phyloP scores from a whole-genome alignment of 2,329 filamentous ascomycete species.

The Paracoccidioides lutzii region DNA sequence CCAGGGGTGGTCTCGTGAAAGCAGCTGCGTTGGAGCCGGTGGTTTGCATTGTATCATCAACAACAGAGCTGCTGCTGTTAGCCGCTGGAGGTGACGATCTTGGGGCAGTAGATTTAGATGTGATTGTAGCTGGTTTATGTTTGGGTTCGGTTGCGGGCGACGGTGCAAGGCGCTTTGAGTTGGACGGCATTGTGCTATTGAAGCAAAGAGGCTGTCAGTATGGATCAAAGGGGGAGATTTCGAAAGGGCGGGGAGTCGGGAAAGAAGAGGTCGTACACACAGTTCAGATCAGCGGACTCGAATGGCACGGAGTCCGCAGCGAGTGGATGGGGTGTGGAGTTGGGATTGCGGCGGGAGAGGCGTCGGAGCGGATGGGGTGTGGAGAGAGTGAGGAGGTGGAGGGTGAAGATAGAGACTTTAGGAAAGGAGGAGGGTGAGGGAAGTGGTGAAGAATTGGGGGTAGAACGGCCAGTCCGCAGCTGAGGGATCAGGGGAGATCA shows the following conservation, averaged over 20 bases:
- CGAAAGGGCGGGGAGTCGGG: neutral
- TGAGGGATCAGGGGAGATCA: neutral
- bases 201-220: neutral
- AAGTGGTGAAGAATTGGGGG: neutral
- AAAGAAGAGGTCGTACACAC: neutral
- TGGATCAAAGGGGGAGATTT: neutral
- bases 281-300: neutral
- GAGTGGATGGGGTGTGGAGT: neutral
- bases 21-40: conserved; percentile 19
- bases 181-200: conserved; percentile 11
- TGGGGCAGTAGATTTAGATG: conserved; percentile 6
- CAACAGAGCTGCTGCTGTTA: neutral
- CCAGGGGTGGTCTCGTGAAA: conserved; percentile 10
- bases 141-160: conserved; percentile 6
- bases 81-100: conserved; percentile 3
- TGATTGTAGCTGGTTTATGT: conserved; percentile 2
- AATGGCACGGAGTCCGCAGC: neutral
- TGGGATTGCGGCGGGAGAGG: neutral
- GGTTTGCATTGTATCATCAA: neutral
- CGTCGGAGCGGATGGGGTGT: neutral
- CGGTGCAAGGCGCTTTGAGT: conserved; percentile 12
- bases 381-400: conserved; percentile 5
- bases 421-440: conserved; percentile 13
- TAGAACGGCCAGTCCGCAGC: neutral
- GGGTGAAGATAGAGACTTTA: conserved; percentile 13